Conservation (phyloP, 2,329 filamentous ascomycete species). For the Neofusicoccum sp. region DNA sequence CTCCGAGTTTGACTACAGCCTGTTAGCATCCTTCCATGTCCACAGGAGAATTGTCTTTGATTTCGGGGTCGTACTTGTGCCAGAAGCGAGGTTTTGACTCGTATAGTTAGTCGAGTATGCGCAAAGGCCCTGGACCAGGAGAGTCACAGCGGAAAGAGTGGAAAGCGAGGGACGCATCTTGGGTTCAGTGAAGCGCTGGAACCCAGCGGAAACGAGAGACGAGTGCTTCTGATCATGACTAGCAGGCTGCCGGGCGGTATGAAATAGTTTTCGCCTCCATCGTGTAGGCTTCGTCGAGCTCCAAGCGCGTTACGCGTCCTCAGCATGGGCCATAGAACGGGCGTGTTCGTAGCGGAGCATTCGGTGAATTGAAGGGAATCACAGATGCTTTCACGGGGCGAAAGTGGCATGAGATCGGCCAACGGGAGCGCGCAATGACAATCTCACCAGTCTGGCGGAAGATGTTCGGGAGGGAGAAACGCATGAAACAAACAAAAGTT, state of each 20-base stretch:
- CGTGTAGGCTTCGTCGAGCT: background rate
- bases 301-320: background rate
- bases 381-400: background rate
- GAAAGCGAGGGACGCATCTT: slow-evolving; percentile 6
- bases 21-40: background rate
- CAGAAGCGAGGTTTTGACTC: slow-evolving; percentile 8
- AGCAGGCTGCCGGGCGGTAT: background rate
- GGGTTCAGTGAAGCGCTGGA: background rate
- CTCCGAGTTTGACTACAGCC: slow-evolving; percentile 8
- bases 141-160: background rate
- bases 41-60: background rate
- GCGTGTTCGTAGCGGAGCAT: background rate
- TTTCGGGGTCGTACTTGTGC: background rate
- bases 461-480: background rate
- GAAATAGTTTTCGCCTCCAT: background rate
- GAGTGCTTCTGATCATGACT: background rate
- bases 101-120: slow-evolving; percentile 16
- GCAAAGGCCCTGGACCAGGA: slow-evolving; percentile 6
- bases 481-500: background rate
- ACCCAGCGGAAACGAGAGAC: background rate
- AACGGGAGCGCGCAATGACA: background rate
- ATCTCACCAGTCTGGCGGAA: slow-evolving; percentile 1
- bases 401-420: background rate
- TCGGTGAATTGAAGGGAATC: background rate
- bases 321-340: background rate